Percentiles rank a stretch among this genome's conserved stretches.
Evolutionary conservation across 345 rosid genomes (phyloP).

Genomic region (Brassica nigra): DNA sequence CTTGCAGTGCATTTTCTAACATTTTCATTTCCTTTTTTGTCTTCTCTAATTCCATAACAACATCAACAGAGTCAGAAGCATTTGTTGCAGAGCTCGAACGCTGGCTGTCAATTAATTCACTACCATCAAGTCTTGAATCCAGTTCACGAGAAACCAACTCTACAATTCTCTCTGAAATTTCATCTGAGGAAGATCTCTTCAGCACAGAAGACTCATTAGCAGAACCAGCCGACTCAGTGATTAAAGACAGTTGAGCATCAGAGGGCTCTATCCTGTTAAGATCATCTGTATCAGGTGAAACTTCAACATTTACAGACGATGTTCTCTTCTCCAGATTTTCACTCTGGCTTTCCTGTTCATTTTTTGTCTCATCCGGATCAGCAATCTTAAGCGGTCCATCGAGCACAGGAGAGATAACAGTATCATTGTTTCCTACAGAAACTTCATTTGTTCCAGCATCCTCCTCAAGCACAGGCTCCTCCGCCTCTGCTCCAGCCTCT

Average conservation of each 20-base stretch:
- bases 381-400: conserved; percentile 43
- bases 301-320: conserved; percentile 46
- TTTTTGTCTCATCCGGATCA: conserved; percentile 44
- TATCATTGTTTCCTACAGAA: conserved; percentile 35
- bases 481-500: conserved; percentile 44
- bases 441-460: conserved; percentile 42
- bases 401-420: conserved; percentile 34
- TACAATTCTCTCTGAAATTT: conserved; percentile 47
- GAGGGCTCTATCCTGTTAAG: conserved; percentile 43
- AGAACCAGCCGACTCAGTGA: conserved; percentile 43
- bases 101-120: conserved; percentile 47
- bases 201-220: conserved; percentile 44
- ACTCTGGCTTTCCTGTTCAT: conserved; percentile 41
- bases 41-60: conserved; percentile 66
- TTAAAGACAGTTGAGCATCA: conserved; percentile 35
- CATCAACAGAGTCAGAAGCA: conserved; percentile 47
- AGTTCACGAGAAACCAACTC: conserved; percentile 50
- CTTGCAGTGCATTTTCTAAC: conserved; percentile 95
- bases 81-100: conserved; percentile 49
- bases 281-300: conserved; percentile 40
- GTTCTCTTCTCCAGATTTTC: conserved; percentile 45
- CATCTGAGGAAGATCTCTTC: conserved; percentile 47
- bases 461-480: conserved; percentile 49
- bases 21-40: conserved; percentile 83
- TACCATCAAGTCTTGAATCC: conserved; percentile 46